Percentiles rank a stretch among this genome's conserved stretches.
phyloP scores from a whole-genome alignment of 2,329 filamentous ascomycete genomes.

The Sarocladium strictum region DNA sequence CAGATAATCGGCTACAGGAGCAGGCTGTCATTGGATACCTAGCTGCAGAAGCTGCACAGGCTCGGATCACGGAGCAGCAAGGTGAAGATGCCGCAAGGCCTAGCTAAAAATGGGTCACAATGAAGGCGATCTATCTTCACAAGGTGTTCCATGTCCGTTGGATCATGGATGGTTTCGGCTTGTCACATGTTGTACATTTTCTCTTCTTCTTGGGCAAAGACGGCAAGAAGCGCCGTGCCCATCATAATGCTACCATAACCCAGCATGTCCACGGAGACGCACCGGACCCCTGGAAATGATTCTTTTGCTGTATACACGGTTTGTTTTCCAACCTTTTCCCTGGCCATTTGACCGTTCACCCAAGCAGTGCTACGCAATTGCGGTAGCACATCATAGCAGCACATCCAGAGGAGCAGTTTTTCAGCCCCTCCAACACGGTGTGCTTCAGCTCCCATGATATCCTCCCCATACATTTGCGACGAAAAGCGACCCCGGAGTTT shows the following conservation, averaged over 20 bases:
- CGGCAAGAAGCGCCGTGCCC: neutral
- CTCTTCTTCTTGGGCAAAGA: neutral
- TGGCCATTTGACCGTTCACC: too few relatives aligned
- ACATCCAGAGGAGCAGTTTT: conserved; percentile 6
- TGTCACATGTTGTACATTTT: neutral
- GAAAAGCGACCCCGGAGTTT: neutral
- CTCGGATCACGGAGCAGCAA: conserved; percentile 19
- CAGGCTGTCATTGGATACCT: conserved; percentile 35
- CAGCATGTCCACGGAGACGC: conserved; percentile 1
- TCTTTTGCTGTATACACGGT: neutral
- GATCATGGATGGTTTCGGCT: neutral
- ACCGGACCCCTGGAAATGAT: too few relatives aligned
- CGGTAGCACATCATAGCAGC: too few relatives aligned
- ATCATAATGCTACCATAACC: neutral
- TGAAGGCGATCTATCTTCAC: neutral
- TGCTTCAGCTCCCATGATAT: neutral
- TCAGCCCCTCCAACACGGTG: neutral
- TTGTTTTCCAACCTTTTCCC: neutral
- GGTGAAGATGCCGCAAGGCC: neutral
- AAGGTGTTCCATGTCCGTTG: neutral
- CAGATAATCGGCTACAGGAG: conserved; percentile 24
- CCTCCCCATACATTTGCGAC: neutral
- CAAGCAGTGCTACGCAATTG: too few relatives aligned
- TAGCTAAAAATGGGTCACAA: neutral
- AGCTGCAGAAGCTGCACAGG: conserved; percentile 38